phyloP scores from a whole-genome alignment of 352 stramenopile species.

The Globisporangium nunn region DNA sequence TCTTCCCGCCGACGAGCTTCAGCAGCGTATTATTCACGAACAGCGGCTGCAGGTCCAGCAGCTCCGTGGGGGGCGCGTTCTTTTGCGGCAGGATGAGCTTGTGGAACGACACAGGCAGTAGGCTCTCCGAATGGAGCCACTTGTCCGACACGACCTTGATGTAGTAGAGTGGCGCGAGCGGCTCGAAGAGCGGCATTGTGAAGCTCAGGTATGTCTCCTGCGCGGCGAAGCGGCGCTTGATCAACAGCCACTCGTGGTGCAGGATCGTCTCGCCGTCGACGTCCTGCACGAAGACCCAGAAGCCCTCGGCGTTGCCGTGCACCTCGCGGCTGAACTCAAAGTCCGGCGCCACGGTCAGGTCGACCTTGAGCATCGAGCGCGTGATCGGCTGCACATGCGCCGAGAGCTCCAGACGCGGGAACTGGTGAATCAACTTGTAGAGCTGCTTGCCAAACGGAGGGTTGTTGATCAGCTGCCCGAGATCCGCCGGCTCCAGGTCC shows the following conservation, averaged over 20 bases:
- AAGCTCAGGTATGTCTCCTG: slow-evolving; percentile 89
- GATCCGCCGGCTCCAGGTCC: slow-evolving; percentile 95
- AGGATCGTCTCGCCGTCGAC: slow-evolving; percentile 98
- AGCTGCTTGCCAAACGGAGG: slow-evolving; percentile 97
- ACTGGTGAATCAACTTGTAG: slow-evolving; percentile 98
- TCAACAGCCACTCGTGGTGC: slow-evolving; percentile 95
- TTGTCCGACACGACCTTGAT: slow-evolving; percentile 96
- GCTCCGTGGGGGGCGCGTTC: slow-evolving; percentile 94
- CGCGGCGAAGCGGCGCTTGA: slow-evolving; percentile 85
- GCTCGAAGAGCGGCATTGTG: slow-evolving; percentile 97
- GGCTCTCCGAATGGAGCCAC: slow-evolving; percentile 96
- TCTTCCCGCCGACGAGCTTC: slow-evolving; percentile 62
- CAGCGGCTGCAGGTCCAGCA: slow-evolving; percentile 97
- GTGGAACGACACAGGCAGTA: slow-evolving; percentile 97
- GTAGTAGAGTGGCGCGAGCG: slow-evolving; percentile 97
- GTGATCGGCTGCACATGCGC: slow-evolving; percentile 98
- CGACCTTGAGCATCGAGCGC: slow-evolving; percentile 93
- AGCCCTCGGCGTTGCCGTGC: slow-evolving; percentile 94
- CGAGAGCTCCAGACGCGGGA: slow-evolving; percentile 94
- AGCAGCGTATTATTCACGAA: slow-evolving; percentile 84
- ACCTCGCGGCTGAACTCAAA: slow-evolving; percentile 97
- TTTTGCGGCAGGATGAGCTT: slow-evolving; percentile 99
- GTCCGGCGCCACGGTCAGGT: slow-evolving; percentile 94
- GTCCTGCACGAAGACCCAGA: slow-evolving; percentile 98
- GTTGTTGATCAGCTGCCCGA: slow-evolving; percentile 96